Evolutionary conservation across 306 rosid genomes (phyloP).

Genomic region (Begonia masoniana): DNA sequence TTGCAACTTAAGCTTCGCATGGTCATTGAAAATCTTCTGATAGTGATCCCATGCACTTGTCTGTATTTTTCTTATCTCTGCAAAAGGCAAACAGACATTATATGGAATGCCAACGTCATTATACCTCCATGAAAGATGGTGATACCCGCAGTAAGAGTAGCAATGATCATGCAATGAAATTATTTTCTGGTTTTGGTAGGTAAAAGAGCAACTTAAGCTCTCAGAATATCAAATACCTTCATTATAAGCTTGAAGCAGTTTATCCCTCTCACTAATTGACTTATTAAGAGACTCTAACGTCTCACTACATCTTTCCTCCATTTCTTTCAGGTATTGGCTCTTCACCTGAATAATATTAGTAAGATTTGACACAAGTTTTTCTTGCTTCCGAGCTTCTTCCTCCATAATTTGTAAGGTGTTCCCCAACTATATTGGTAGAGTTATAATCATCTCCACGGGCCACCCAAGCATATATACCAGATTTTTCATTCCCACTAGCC

Average conservation of each 20-base stretch:
- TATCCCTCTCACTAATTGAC: conserved; percentile 46
- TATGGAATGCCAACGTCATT: not conserved
- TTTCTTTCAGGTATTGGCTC: conserved; percentile 49
- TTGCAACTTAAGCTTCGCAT: conserved; percentile 61
- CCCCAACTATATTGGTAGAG: conserved; percentile 45
- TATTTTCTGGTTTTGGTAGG: not conserved
- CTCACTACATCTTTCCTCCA: conserved; percentile 51
- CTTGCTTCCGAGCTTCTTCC: conserved; percentile 65
- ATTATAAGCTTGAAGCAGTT: conserved; percentile 47
- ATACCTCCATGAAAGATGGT: conserved; percentile 1
- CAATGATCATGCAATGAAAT: not conserved
- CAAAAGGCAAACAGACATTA: not conserved
- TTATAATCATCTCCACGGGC: conserved; percentile 76
- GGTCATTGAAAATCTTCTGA: conserved; percentile 70
- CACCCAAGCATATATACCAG: conserved; percentile 86
- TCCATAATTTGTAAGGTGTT: conserved; percentile 64
- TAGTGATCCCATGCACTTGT: conserved; percentile 75
- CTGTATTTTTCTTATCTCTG: conserved; percentile 75
- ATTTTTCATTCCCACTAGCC: conserved; percentile 27
- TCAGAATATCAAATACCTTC: conserved; percentile 40
- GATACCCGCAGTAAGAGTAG: too few relatives aligned
- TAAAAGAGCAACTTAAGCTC: not conserved
- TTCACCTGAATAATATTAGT: conserved; percentile 49
- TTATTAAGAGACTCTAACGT: conserved; percentile 36
- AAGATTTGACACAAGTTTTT: conserved; percentile 50